Base-by-base conservation (phyloP, 176 grass and related monocot genomes). In the Zoysia japonica region DNA sequence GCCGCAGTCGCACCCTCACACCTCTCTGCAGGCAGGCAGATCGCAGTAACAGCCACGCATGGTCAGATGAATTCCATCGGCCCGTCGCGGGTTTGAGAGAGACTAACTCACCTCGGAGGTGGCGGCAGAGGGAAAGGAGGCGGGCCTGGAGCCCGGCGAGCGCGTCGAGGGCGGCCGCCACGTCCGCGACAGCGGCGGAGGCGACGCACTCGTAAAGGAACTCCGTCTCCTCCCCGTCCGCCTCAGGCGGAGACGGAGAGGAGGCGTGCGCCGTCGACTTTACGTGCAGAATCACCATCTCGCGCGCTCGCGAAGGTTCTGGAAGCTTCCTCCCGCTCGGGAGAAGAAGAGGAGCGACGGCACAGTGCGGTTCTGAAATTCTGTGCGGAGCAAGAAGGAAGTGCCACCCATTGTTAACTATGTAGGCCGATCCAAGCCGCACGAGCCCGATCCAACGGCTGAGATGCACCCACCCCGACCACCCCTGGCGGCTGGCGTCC, bases 281-380 rank as follows among this genome's bases (percentile, higher is more conserved):
- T 64, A 89, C 87, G 82, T 81, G 87, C 41, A 85, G 36, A 65
- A 89, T 49, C 77, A 89, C 87, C 82, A 89, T 85, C 65, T 15
- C 28, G 65, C 52, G 7, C 56, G n/a, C n/a, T 5, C 53, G 41
- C 77, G 12, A 6, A 36, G 14, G 46, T 53, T 54, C 57, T 1
- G 8, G 78, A 81, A 55, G 7, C 45, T 76, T 76, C 85, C 42
- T 38, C 40, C 19, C 7, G 64, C 47, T 68, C 64, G 5, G 44
- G 38, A 19, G 16, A 10, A 45, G 35, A 52, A 12, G 3, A 9
- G 71, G 3, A 5, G 17, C 1, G 16, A 56, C 53, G 4, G 1
- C 53, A 1, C 4, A 1, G 53, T 15, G 15, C 15, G 53, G 15
- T 56, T n/a, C 15, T 1, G 15, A 17, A 1, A 1, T 47, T 47